Conservation (phyloP, 495 filamentous ascomycete genomes). For the Hypoxylon subgilvum region DNA sequence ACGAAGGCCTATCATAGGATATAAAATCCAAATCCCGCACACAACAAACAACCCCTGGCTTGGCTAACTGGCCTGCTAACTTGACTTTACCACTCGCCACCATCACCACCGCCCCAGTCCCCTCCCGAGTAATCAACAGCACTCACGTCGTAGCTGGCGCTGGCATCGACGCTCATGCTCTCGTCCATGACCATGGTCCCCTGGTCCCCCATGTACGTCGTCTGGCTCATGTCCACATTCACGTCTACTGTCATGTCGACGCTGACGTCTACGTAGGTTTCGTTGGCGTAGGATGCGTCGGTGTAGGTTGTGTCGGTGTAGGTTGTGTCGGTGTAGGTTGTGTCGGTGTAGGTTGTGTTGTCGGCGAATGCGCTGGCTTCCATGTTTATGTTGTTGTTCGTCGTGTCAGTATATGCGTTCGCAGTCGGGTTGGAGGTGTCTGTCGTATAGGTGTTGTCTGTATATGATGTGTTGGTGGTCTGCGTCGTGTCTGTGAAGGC, state of each 20-base stretch:
- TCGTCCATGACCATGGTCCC: constrained; percentile 24
- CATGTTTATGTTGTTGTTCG: constrained; percentile 5
- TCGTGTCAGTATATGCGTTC: constrained; percentile 5
- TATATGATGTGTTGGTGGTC: constrained; percentile 7
- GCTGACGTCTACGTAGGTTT: constrained; percentile 7
- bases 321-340: constrained; percentile 6
- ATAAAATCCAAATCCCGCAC: too few species aligned
- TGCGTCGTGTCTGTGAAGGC: constrained; percentile 2
- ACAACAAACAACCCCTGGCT: too few species aligned
- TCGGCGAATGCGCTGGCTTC: constrained; percentile 11
- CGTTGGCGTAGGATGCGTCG: constrained; percentile 7
- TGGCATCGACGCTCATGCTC: constrained; percentile 23
- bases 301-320: constrained; percentile 2
- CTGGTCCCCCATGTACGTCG: constrained; percentile 21
- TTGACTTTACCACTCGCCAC: constrained; percentile 23
- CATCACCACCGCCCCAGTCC: constrained; percentile 25
- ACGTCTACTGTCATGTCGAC: constrained; percentile 15
- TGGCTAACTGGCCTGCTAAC: too few species aligned
- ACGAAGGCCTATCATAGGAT: too few species aligned
- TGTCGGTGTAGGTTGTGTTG: constrained; percentile 2
- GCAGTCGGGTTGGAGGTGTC: too few species aligned
- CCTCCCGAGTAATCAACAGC: constrained; percentile 37
- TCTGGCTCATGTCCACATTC: constrained; percentile 4
- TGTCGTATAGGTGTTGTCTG: too few species aligned
- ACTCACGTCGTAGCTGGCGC: constrained; percentile 5